Evolutionary conservation across 2,329 filamentous ascomycete genomes (phyloP).

Genomic region (Didymella pinodella): DNA sequence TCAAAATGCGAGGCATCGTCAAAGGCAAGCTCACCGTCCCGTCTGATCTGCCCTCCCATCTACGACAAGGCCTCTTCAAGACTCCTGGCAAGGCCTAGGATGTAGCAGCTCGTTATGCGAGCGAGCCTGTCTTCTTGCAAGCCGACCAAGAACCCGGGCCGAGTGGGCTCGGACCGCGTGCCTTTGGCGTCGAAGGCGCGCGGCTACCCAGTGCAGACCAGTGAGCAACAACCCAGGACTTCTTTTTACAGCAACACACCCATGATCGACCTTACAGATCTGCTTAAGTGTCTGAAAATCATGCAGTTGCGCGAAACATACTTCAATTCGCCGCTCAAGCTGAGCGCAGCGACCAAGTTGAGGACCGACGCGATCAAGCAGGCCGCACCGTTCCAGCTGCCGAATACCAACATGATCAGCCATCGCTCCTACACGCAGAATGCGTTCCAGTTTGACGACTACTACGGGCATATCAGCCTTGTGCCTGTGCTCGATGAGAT

Average conservation of each 20-base stretch:
- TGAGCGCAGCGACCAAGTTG: constrained; percentile 34
- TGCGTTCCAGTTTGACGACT: constrained; percentile 41
- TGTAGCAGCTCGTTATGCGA: constrained; percentile 50
- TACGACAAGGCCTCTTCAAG: constrained; percentile 50
- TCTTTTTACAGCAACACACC: constrained; percentile 47
- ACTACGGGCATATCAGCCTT: constrained; percentile 41
- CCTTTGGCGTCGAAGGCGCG: constrained; percentile 48
- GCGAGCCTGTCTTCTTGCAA: constrained; percentile 48
- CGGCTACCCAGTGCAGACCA: constrained; percentile 23
- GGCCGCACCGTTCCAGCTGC: constrained; percentile 33
- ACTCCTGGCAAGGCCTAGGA: constrained; percentile 44
- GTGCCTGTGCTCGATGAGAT: constrained; percentile 37
- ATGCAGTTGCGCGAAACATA: constrained; percentile 42
- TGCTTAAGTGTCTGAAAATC: constrained; percentile 45
- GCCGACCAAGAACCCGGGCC: constrained; percentile 48
- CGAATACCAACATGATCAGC: constrained; percentile 50
- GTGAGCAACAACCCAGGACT: constrained; percentile 35
- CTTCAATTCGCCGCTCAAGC: constrained; percentile 33
- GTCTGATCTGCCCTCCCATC: constrained; percentile 37
- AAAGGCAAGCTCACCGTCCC: constrained; percentile 27
- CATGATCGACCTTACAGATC: constrained; percentile 42
- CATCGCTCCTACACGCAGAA: constrained; percentile 44
- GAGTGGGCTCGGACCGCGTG: constrained; percentile 48
- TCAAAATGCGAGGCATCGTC: constrained; percentile 43
- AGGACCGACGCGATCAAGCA: constrained; percentile 43